Evolutionary conservation across 305 asterid species (phyloP), one percentile per base, ranked within the genome.

Genomic region (Fraxinus angustifolia): DNA sequence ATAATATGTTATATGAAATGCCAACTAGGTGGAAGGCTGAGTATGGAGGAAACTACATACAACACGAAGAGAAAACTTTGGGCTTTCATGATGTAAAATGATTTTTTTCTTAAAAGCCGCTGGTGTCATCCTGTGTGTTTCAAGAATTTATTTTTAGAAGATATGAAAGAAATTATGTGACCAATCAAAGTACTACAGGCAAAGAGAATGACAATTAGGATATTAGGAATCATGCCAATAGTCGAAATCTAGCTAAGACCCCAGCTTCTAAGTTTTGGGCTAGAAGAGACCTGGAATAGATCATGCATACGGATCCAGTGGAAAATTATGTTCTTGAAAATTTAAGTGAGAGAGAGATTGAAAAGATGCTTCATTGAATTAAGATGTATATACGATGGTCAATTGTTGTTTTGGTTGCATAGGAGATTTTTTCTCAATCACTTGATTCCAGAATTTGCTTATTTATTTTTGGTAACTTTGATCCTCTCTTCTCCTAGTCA

Each of bases 311-410:
- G 26, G 26, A 23, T 23, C 26, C 26, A 90, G 83, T 92, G 92
- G 98, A 96, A 88, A 86, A 65, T 83, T 86, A 83, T 80, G 88
- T 92, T 83, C 85, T 92, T 78, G 98, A 92, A 86, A 92, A 87
- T 88, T 65, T 96, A 81, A 86, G 83, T 81, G 95, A 91, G 82
- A 87, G 78, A 60, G 93, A 91, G 72, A 85, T 76, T 72, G 90
- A 86, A 68, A 90, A 84, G 77, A 84, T 88, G 91, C 89, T 86
- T 68, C 38, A 31, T 78, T 67, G 53, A 36, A 82, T 35, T 80
- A 65, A 62, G 16, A 58, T 79, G 72, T 78, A 50, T 23, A 75
- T 36, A 60, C 23, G 42, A 21, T 82, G 34, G 40, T 58, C 77
- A 65, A 40, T 70, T 4, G 79, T 26, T 76, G 67, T 76, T 73